phyloP scores from a whole-genome alignment of 1,139 yeast genomes.

The Lodderomyces pseudojiufengensis region DNA sequence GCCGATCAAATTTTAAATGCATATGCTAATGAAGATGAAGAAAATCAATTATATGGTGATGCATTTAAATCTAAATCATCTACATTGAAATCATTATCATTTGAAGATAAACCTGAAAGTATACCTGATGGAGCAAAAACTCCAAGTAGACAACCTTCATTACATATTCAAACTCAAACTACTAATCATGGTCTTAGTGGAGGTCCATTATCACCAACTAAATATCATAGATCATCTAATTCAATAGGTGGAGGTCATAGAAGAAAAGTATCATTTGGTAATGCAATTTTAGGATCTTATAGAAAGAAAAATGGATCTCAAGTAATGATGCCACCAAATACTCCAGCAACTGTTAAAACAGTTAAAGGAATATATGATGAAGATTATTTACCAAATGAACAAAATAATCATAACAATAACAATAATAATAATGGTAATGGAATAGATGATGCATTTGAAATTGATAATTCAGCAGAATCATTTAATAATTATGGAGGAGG shows the following conservation, averaged over 20 bases:
- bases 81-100: conserved; percentile 2
- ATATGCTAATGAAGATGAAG: conserved; percentile 22
- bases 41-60: conserved; percentile 39
- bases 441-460: conserved; percentile 21
- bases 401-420: conserved; percentile 16
- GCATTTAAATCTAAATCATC: conserved; percentile 40
- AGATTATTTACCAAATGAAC: conserved; percentile 32
- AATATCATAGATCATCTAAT: conserved; percentile 22
- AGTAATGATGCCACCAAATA: conserved; percentile 43
- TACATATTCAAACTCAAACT: conserved; percentile 33
- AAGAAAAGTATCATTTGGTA: conserved; percentile 63
- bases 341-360: conserved; percentile 49
- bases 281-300: conserved; percentile 42
- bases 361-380: conserved; percentile 40
- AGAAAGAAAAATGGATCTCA: conserved; percentile 48
- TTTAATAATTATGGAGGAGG: conserved; percentile 54
- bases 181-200: conserved; percentile 10
- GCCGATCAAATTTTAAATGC: conserved; percentile 5
- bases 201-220: conserved; percentile 11
- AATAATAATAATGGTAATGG: conserved; percentile 10
- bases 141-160: conserved; percentile 40
- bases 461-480: conserved; percentile 63
- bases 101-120: conserved; percentile 16
- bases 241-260: conserved; percentile 38
- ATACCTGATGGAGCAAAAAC: conserved; percentile 19